Evolutionary conservation across 176 grass and related monocot species (phyloP).

Genomic region (Pontederia paniculata): DNA sequence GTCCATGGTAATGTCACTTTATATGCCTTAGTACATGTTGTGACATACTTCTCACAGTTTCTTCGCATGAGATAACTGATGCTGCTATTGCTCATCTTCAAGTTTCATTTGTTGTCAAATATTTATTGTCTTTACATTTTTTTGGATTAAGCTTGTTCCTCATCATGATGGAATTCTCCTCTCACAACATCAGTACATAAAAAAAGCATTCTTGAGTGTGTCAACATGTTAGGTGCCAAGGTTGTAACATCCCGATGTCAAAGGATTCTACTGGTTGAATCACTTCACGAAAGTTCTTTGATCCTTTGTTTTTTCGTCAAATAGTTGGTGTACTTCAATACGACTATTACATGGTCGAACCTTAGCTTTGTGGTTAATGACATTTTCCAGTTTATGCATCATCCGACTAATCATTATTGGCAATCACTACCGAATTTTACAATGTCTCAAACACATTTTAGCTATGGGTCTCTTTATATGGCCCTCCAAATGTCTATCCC

Average conservation of each 20-base stretch:
- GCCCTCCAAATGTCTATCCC: fast-evolving
- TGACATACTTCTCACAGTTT: neutral
- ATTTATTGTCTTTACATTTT: neutral
- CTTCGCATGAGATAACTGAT: too few species aligned
- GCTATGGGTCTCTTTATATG: neutral
- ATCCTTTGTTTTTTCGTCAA: neutral
- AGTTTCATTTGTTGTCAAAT: neutral
- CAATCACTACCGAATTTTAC: neutral
- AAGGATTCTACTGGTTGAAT: neutral
- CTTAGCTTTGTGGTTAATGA: neutral
- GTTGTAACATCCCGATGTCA: neutral
- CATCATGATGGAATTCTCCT: neutral
- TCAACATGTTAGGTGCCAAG: neutral
- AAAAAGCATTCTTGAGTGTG: neutral
- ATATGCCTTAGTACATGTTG: neutral
- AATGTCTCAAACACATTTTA: neutral
- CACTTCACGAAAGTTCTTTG: neutral
- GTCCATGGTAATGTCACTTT: neutral
- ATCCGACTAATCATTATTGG: neutral
- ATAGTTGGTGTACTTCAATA: conserved; percentile 2
- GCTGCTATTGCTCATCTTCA: neutral
- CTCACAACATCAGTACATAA: neutral
- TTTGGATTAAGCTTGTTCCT: neutral
- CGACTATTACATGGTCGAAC: neutral
- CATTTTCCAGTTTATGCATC: conserved; percentile 4